These are phyloP conservation scores for Pseudonitzschia multistriata DNA, from an alignment of 108 stramenopile genomes.

Conservation along the genomic window DNA sequence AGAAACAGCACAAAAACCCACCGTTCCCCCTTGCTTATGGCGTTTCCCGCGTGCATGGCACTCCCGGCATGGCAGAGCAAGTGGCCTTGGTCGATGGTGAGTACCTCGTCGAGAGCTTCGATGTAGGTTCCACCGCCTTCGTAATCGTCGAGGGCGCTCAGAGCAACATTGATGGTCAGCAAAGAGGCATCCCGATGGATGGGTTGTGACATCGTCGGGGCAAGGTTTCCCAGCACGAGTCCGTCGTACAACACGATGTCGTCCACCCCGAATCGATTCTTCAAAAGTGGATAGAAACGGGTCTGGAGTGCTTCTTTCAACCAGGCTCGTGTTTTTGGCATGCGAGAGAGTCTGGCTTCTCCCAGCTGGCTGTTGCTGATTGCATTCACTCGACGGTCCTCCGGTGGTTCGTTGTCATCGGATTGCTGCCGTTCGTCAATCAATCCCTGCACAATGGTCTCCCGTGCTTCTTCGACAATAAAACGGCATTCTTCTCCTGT, in stretches of 20 bases:
- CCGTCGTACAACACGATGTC: slow-evolving; percentile 11
- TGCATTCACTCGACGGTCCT: background rate
- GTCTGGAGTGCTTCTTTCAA: background rate
- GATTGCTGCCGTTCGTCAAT: background rate
- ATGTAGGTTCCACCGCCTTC: slow-evolving; percentile 75
- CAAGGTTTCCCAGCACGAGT: slow-evolving; percentile 15
- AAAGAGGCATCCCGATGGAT: slow-evolving; percentile 21
- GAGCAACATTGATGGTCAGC: slow-evolving; percentile 56
- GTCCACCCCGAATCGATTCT: slow-evolving; percentile 4
- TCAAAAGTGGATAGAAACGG: slow-evolving; percentile 5
- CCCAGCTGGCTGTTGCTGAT: slow-evolving; percentile 9
- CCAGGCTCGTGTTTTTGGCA: slow-evolving; percentile 12
- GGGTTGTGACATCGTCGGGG: slow-evolving; percentile 17
- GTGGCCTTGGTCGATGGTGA: slow-evolving; percentile 35
- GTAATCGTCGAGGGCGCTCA: slow-evolving; percentile 52
- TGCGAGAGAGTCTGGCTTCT: slow-evolving; percentile 8
- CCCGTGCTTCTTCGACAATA: slow-evolving; percentile 9
- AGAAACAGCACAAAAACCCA: slow-evolving; percentile 38
- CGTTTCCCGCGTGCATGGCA: slow-evolving; percentile 58
- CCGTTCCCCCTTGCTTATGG: slow-evolving; percentile 45
- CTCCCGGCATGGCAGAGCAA: slow-evolving; percentile 43
- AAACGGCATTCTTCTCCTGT: background rate
- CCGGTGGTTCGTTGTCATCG: background rate
- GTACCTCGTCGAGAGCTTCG: slow-evolving; percentile 21
- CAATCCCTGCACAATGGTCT: slow-evolving; percentile 1